These are phyloP conservation scores for Eimeria praecox DNA, from an alignment of 169 alveolate genomes.

Conservation along the genomic window DNA sequence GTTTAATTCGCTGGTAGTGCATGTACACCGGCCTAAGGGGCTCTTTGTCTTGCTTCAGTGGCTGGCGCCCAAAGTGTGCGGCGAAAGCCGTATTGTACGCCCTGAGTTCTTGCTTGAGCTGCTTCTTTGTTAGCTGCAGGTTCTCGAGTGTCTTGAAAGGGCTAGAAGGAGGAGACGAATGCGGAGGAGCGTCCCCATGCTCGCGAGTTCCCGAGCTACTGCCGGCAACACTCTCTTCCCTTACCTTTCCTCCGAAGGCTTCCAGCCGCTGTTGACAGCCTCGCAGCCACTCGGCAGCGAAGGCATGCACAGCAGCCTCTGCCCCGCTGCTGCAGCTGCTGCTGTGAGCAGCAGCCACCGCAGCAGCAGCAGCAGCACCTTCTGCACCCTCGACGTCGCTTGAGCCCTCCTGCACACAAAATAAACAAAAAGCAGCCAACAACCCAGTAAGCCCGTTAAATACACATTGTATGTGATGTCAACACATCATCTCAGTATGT, in stretches of 20 bases:
- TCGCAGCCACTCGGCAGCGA: slow-evolving; percentile 73
- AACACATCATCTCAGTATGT: no score
- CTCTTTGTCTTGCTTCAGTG: slow-evolving; percentile 75
- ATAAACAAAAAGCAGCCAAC: not conserved
- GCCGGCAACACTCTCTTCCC: not conserved
- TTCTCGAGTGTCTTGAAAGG: not conserved
- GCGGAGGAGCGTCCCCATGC: not conserved
- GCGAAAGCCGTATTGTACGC: slow-evolving; percentile 58
- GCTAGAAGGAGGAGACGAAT: not conserved
- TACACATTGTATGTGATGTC: no score
- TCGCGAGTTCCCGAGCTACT: not conserved
- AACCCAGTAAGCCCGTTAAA: not conserved
- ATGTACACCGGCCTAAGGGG: slow-evolving; percentile 79
- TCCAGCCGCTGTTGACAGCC: slow-evolving; percentile 60
- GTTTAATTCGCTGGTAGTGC: slow-evolving; percentile 71
- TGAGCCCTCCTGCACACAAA: slow-evolving; percentile 34
- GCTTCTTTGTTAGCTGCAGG: slow-evolving; percentile 22
- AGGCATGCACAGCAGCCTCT: slow-evolving; percentile 39
- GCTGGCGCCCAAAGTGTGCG: slow-evolving; percentile 72
- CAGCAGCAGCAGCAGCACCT: slow-evolving; percentile 66
- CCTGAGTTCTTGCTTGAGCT: slow-evolving; percentile 67
- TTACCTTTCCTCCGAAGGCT: not conserved
- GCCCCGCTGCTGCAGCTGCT: slow-evolving; percentile 57
- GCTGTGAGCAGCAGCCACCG: slow-evolving; percentile 68
- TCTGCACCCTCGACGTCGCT: slow-evolving; percentile 7